Conservation (phyloP, 805 yeast species). For the Scheffersomyces amazonensis region DNA sequence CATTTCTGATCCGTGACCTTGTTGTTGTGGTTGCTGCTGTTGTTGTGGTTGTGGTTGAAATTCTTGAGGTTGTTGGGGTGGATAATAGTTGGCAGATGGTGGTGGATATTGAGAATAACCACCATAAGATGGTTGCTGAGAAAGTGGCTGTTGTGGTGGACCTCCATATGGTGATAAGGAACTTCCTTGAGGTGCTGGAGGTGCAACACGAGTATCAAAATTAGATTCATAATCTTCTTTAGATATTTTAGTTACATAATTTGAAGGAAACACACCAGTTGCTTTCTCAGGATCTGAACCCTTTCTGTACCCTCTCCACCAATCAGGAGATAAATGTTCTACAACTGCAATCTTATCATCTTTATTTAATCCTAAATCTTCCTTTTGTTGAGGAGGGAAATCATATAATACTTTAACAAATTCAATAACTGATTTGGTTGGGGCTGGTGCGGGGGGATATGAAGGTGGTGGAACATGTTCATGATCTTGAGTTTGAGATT, state of each 20-base stretch:
- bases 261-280: conserved; percentile 86
- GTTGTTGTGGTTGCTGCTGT: conserved; percentile 22
- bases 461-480: conserved; percentile 10
- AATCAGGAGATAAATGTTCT: conserved; percentile 76
- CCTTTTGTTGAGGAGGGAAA: conserved; percentile 70
- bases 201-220: conserved; percentile 13
- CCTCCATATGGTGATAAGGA: too few relatives aligned
- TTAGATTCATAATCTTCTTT: conserved; percentile 25
- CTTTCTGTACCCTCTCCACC: conserved; percentile 78
- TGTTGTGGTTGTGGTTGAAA: conserved; percentile 25
- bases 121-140: conserved; percentile 28
- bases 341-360: conserved; percentile 71
- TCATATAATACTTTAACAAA: conserved; percentile 69
- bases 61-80: conserved; percentile 25
- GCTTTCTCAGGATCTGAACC: conserved; percentile 33
- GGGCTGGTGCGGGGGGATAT: conserved; percentile 16
- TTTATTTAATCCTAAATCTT: conserved; percentile 59
- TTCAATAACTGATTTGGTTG: conserved; percentile 23
- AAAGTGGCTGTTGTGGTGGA: background rate
- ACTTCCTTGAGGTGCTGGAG: conserved; percentile 10
- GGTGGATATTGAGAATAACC: conserved; percentile 49
- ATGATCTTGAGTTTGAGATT: conserved; percentile 8
- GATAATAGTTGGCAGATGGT: conserved; percentile 47
- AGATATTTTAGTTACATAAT: conserved; percentile 59
- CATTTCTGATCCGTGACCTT: conserved; percentile 18